Evolutionary conservation across 2,329 filamentous ascomycete genomes (phyloP).

Genomic region (Aspergillus quadrilineatus): DNA sequence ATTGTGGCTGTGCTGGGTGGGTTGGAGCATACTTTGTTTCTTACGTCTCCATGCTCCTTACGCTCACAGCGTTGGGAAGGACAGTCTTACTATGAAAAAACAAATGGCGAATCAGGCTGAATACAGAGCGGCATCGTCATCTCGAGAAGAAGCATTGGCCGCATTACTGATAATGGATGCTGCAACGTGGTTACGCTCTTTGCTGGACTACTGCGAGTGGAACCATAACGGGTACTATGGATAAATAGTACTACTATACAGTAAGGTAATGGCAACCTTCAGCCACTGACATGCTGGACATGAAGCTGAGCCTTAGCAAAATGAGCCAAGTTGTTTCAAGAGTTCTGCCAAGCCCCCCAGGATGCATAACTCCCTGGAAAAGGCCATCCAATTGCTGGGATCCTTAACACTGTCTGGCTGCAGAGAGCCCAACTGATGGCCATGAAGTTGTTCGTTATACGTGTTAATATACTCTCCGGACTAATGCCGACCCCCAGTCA

Average conservation of each 20-base stretch:
- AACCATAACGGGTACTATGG: background rate
- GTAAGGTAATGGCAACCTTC: background rate
- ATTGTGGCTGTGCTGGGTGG: slow-evolving; percentile 5
- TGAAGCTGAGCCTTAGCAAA: slow-evolving; percentile 4
- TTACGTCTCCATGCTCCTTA: background rate
- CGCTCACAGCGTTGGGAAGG: too few relatives aligned
- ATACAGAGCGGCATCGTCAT: background rate
- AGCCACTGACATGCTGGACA: background rate
- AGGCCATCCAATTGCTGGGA: background rate
- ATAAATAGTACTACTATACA: too few relatives aligned
- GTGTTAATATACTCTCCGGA: too few relatives aligned
- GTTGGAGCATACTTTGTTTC: background rate
- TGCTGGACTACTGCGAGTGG: background rate
- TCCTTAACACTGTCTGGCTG: background rate
- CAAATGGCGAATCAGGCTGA: background rate
- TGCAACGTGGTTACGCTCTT: background rate
- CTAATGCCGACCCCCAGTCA: too few relatives aligned
- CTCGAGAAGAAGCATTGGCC: background rate
- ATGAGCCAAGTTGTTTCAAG: slow-evolving; percentile 18
- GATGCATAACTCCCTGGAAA: background rate
- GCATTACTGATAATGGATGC: background rate
- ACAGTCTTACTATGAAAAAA: background rate
- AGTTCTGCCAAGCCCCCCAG: slow-evolving; percentile 5
- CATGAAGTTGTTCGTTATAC: too few relatives aligned
- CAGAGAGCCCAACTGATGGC: background rate